Evolutionary conservation across 352 stramenopile genomes (phyloP), one percentile per base, ranked within the genome.

Genomic region (Phytophthora ramorum): DNA sequence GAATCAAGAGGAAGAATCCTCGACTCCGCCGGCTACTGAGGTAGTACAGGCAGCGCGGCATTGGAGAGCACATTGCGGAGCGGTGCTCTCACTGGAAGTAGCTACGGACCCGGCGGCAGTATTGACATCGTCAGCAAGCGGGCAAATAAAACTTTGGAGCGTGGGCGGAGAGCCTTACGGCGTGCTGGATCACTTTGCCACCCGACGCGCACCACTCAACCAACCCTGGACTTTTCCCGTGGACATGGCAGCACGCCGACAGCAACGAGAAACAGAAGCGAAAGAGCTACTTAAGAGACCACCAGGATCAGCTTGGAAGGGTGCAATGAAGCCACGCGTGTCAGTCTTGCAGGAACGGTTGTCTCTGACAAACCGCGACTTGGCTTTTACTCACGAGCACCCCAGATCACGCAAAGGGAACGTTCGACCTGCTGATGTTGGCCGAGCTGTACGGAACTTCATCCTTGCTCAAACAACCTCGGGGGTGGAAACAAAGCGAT

Each of bases 161-260:
- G 47, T 88, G 2, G 28, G 74, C 3, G 81, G 81, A 22, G 58
- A 76, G 7, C 45, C 69, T 0, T 67, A 83, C 4, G 83, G 81
- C 6, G 64, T 90, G 2, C 59, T 93, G 9, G 83, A 93, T 56
- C 80, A 87, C 48, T 91, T 87, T 69, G 81, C 85, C 4, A 91
- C 81, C 22, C 75, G 85, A 17, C 75, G 81, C 24, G 58, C 72
- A 13, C 82, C 81, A 48, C 69, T 78, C 7, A 55, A 66, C 17
- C 72, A 81, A 12, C 67, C 67, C 4, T 93, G 85, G 85, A 61
- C 53, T 9, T 86, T 93, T 50, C 81, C 80, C 1, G 66, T 91
- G 12, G 78, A 91, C 37, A 83, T 88, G 77, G 38, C 35, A 24
- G 56, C 65, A 35, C 79, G 81, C 2, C 54, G 61, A 37, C 63